Base-by-base conservation (phyloP, 352 stramenopile genomes). In the Globisporangium ultimum region DNA sequence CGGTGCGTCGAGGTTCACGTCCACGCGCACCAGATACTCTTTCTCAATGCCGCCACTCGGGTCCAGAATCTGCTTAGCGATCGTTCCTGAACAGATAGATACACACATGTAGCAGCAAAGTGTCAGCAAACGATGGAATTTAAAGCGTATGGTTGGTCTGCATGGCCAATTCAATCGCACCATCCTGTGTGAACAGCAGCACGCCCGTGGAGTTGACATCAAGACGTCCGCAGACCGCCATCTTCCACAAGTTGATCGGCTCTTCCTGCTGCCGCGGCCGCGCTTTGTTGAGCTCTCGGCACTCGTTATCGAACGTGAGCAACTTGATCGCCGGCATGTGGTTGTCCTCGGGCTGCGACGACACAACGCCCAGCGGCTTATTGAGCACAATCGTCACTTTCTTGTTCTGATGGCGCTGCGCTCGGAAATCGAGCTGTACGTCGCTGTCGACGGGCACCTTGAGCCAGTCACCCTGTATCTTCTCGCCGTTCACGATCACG, bases 131-230 rank as follows among this genome's bases (percentile, higher is more conserved):
- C 28, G 28, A 36, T 36, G 28, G 28, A 36, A 10, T 36, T 10
- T 10, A 36, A 36, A 36, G 28, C 8, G 28, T 36, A 10, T 36
- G 28, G 28, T 36, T 36, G 28, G 28, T 10, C 28, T 36, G 7
- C 28, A 36, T 36, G 28, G 28, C 3, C 28, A 6, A 36, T 36
- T 36, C 28, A 36, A 36, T 0, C 28, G 28, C 28, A 7, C 84
- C 85, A 61, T 95, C 83, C 62, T 95, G 85, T 5, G 85, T 93
- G 58, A 93, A 95, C 22, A 93, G 57, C 45, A 95, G 63, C 46
- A 95, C 53, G 10, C 85, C 85, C 9, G 83, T 93, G 48, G 85
- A 95, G 66, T 95, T 92, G 63, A 93, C 76, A 43, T 93, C 85
- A 10, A 95, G 68, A 18, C 85, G 83, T 9, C 85, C 83, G 57